phyloP scores from a whole-genome alignment of 768 basidiomycete genomes.

The Lactarius indigo region DNA sequence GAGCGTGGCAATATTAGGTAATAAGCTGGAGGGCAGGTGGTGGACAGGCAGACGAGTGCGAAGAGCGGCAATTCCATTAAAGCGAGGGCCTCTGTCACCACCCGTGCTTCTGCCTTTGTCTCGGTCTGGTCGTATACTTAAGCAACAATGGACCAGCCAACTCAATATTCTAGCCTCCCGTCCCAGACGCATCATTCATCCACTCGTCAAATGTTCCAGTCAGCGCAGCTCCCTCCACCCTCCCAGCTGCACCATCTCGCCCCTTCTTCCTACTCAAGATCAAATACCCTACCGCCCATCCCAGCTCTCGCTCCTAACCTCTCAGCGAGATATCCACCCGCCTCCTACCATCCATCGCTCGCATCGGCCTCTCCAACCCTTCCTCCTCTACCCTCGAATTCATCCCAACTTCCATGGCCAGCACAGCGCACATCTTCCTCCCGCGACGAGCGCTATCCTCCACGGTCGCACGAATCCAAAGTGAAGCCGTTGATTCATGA shows the following conservation, averaged over 20 bases:
- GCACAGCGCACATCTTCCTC: conserved; percentile 34
- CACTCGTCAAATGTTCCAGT: conserved; percentile 39
- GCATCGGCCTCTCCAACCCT: conserved; percentile 32
- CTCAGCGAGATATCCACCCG: conserved; percentile 34
- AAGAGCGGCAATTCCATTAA: background rate
- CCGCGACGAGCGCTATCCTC: conserved; percentile 35
- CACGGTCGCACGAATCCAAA: conserved; percentile 30
- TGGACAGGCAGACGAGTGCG: conserved; percentile 6
- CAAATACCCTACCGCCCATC: conserved; percentile 43
- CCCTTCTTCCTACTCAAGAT: conserved; percentile 34
- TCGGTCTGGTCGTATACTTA: conserved; percentile 21
- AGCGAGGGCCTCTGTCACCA: conserved; percentile 8
- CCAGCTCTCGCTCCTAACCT: conserved; percentile 29
- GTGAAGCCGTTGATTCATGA: conserved; percentile 25
- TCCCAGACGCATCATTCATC: conserved; percentile 28
- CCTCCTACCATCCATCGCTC: conserved; percentile 37
- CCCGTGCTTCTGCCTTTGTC: background rate
- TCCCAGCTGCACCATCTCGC: conserved; percentile 40
- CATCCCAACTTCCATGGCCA: conserved; percentile 33
- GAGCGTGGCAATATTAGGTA: conserved; percentile 18
- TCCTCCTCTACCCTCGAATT: conserved; percentile 29
- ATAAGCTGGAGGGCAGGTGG: conserved; percentile 13
- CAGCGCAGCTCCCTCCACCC: conserved; percentile 43
- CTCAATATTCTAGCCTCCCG: conserved; percentile 26
- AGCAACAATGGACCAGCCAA: conserved; percentile 30